Evolutionary conservation across 2,329 filamentous ascomycete genomes (phyloP).

Genomic region (Dactylella cylindrospora): DNA sequence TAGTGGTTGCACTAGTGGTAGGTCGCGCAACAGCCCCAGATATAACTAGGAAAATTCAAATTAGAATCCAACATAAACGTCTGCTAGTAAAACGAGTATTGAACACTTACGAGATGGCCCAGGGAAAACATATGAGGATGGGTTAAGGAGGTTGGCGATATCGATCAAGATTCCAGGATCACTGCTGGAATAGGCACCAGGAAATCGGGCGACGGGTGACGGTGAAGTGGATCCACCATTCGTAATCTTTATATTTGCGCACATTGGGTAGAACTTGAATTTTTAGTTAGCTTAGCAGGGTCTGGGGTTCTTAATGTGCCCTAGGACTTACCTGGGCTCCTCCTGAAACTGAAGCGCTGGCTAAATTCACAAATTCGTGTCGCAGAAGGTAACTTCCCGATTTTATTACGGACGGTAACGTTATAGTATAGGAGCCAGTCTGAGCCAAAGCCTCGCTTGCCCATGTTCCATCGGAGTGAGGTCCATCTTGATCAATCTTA

Average conservation of each 20-base stretch:
- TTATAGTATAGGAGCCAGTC: constrained; percentile 13
- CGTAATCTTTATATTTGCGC: constrained; percentile 10
- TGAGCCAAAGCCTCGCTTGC: constrained; percentile 9
- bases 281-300: too few species aligned
- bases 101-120: constrained; percentile 19
- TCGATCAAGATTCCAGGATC: constrained; percentile 25
- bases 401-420: constrained; percentile 9
- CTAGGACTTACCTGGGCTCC: constrained; percentile 23
- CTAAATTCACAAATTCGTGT: constrained; percentile 26
- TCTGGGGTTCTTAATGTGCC: too few species aligned
- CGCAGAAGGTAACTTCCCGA: constrained; percentile 24
- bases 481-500: constrained; percentile 30
- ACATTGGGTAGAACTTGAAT: constrained; percentile 30
- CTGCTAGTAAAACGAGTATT: too few species aligned
- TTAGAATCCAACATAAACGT: too few species aligned
- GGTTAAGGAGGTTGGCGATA: background rate
- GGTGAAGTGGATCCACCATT: background rate
- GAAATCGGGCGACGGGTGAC: constrained; percentile 19
- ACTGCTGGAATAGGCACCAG: constrained; percentile 12
- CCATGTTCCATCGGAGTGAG: constrained; percentile 15
- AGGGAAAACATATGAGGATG: constrained; percentile 11
- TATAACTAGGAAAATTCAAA: background rate
- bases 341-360: constrained; percentile 1
- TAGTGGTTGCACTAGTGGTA: background rate
- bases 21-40: background rate